Base-by-base conservation (phyloP, 441 rosid genomes). In the Mallotus japonicus region DNA sequence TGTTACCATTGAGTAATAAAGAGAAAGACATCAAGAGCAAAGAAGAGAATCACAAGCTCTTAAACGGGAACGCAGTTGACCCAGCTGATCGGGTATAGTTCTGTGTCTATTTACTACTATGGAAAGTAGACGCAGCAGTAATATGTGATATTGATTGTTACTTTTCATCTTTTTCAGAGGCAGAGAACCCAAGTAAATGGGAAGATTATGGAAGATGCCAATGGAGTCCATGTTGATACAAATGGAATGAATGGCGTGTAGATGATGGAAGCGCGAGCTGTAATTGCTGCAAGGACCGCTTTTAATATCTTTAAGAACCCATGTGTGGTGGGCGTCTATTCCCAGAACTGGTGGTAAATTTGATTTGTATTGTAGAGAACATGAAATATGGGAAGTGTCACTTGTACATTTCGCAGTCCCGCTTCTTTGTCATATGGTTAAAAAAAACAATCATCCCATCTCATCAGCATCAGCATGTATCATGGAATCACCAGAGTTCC, bases 21-120 rank as follows among this genome's bases (percentile, higher is more conserved):
- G 91, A 89, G 74, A 95, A 84, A 79, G 93, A 92, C 55, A 68
- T 79, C 71, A 83, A 81, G 76, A 83, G 76, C 63, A 92, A 90
- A 86, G 99, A 93, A 81, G 99, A 92, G 88, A 93, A 85, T 78
- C 91, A 88, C 88, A 96, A 92, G 88, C 97, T 96, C 74, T 80
- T 93, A 85, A 96, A 96, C 76, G 99, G 99, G 81, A 90, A 89
- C 66, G 76, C 90, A 6, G 86, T 75, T 22, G 99, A 95, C 62
- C 90, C 98, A 80, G 85, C 92, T 64, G 98, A 91, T 71, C 82
- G 98, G 99, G 98, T 92, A 89, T 69, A 1, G 6, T 69, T 40
- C 61, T 58, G 17, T 11, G 10, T 67, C 22, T 9, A 15, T 76
- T 13, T 62, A 60, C 44, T 64, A 37, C 0, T 34, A n/a, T n/a